Evolutionary conservation across 352 stramenopile genomes (phyloP), one percentile per base, ranked within the genome.

Genomic region (Phytopythium aichiense): DNA sequence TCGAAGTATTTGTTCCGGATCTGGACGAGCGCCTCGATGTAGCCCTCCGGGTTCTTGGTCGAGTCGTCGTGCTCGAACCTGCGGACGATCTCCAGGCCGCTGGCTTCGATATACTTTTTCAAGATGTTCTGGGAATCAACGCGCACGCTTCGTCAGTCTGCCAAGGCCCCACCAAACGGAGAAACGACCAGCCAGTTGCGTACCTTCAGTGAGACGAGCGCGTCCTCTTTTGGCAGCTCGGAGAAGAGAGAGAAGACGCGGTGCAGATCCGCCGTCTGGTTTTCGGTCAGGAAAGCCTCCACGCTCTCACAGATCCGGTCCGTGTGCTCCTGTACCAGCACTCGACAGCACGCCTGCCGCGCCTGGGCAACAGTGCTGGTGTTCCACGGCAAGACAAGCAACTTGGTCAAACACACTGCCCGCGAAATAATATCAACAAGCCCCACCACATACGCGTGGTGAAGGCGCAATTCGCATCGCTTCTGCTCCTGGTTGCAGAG

Each of bases 81-180:
- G 52, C 80, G 73, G 0, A 92, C 87, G 7, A 95, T 81, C 53
- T 89, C 84, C 0, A 93, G 67, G 15, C 87, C 87, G 54, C 79
- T 89, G 55, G 76, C 62, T 61, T 95, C 87, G 38, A 95, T 92
- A 53, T 89, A 94, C 52, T 87, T 92, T 65, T 92, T 93, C 38
- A 95, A 63, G 46, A 93, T 95, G 60, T 89, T 92, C 84, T 95
- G 53, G 7, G 7, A 6, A 67, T 20, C 56, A 66, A 45, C 12
- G 9, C 37, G 13, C 23, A 37, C 12, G 2, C 56, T 54, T 63
- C n/a, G 56, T 35, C 13, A 3, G 60, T 55, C 18, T 25, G 48
- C 23, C 15, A 58, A 30, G 48, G 18, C 40, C 23, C 22, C 18
- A 28, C 33, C 40, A 23, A 38, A 13, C 18, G 28, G 15, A 31